Evolutionary conservation across 805 yeast species (phyloP).

Genomic region (Gaillardinia entomophila): DNA sequence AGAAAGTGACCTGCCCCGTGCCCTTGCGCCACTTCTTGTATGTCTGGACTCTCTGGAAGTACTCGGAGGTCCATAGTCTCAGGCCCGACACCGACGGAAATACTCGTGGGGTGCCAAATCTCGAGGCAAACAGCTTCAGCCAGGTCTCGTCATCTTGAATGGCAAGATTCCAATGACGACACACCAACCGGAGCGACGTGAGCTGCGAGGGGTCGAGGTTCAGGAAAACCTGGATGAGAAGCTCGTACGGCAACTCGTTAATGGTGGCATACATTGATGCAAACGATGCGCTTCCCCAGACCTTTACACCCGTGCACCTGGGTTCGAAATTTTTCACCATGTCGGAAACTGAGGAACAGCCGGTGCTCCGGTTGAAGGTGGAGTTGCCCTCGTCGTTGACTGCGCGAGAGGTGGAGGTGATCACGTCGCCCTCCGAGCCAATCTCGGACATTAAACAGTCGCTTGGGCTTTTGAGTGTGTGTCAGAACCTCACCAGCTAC

Average conservation of each 20-base stretch:
- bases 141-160: conserved; percentile 43
- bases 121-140: conserved; percentile 38
- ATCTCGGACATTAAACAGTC: conserved; percentile 55
- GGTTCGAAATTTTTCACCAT: conserved; percentile 4
- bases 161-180: conserved; percentile 42
- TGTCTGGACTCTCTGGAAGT: conserved; percentile 31
- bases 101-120: conserved; percentile 27
- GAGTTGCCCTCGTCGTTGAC: conserved; percentile 11
- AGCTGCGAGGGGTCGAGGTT: conserved; percentile 42
- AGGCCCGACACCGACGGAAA: conserved; percentile 44
- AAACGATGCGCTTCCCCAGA: background rate
- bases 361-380: conserved; percentile 16
- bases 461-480: conserved; percentile 49
- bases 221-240: conserved; percentile 40
- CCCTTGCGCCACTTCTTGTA: conserved; percentile 37
- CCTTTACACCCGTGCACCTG: background rate
- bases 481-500: conserved; percentile 59
- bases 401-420: conserved; percentile 20
- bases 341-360: conserved; percentile 12
- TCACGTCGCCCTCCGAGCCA: conserved; percentile 37
- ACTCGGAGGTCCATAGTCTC: conserved; percentile 42
- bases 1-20: conserved; percentile 18
- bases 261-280: conserved; percentile 5
- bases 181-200: conserved; percentile 36
- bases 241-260: conserved; percentile 42